Evolutionary conservation across 2,329 filamentous ascomycete genomes (phyloP).

Genomic region (Harringtonia lauricola): DNA sequence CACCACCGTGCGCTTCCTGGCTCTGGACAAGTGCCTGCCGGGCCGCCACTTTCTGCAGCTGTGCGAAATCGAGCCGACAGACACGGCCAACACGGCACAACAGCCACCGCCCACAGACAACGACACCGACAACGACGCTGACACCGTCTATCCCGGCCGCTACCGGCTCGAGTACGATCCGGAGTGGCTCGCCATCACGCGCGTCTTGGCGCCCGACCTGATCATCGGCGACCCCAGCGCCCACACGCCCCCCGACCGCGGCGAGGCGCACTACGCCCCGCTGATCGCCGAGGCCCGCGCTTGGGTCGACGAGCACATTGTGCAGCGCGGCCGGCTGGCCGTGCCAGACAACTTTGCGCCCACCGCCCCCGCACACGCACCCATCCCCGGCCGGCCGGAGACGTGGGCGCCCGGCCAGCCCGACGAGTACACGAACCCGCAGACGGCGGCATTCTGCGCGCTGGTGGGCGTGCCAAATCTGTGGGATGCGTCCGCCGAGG

Average conservation of each 20-base stretch:
- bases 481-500: slow-evolving; percentile 62
- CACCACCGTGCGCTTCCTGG: slow-evolving; percentile 69
- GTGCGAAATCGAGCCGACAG: slow-evolving; percentile 42
- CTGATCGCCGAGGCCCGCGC: slow-evolving; percentile 57
- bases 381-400: slow-evolving; percentile 33
- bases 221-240: slow-evolving; percentile 46
- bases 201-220: slow-evolving; percentile 61
- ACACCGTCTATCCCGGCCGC: slow-evolving; percentile 17
- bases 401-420: slow-evolving; percentile 44
- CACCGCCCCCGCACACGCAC: slow-evolving; percentile 64
- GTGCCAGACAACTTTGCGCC: slow-evolving; percentile 69
- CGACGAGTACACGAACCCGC: slow-evolving; percentile 74
- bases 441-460: slow-evolving; percentile 73
- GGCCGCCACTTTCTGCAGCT: slow-evolving; percentile 75
- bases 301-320: slow-evolving; percentile 77
- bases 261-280: slow-evolving; percentile 55
- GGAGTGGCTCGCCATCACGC: slow-evolving; percentile 91
- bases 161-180: slow-evolving; percentile 69
- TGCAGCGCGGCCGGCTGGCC: slow-evolving; percentile 45
- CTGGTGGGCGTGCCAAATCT: slow-evolving; percentile 67
- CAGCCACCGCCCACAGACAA: background rate
- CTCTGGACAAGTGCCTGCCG: slow-evolving; percentile 82
- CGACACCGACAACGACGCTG: background rate
- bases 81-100: background rate
- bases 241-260: slow-evolving; percentile 45